Base-by-base conservation (phyloP, 495 filamentous ascomycete species). In the Neurospora sp. region DNA sequence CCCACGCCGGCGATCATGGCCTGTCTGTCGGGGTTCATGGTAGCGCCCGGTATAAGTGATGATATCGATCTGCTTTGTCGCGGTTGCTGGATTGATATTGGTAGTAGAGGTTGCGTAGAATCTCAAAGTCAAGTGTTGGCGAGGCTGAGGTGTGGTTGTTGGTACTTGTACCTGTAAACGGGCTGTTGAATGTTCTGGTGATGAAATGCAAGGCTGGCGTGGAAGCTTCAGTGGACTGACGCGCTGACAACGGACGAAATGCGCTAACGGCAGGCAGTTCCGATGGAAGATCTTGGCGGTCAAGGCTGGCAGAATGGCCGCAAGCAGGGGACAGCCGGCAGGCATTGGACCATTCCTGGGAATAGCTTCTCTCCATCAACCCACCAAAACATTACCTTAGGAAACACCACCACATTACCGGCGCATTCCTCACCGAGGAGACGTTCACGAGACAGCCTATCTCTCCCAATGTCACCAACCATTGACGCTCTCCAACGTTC, bases 1-100 rank as follows among this genome's bases (percentile, higher is more conserved):
- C 74, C 74, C 39, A 79, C 80, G 41, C 82, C 83, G 72, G 78
- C 75, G 61, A 86, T 85, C 85, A 86, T 86, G 75, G 85, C 85
- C 71, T 79, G 80, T 71, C 85, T 77, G 27, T 74, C 84, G 40
- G 85, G 83, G 75, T 86, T 79, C 85, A 86, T 86, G 16, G 22
- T 69, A 37, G 37, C 48, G 35, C 35, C 44, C 44, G 22, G 22
- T 16, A 10, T 18, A 35, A 39, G 41, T 27, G 69, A 35, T 27
- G 69, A 35, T 3, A 45, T 35, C 42, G 70, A 18, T 14, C 42
- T 41, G 20, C 4, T 1, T 16, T 48, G 35, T 22, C 48, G 27
- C 18, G 48, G 53, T 12, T 4, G 0, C 9, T 53, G 0, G 10
- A 27, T 61, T 65, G 40, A 16, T 53, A 6, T 9, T 61, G 27